Conservation (phyloP, 345 rosid genomes). For the Populus alba region DNA sequence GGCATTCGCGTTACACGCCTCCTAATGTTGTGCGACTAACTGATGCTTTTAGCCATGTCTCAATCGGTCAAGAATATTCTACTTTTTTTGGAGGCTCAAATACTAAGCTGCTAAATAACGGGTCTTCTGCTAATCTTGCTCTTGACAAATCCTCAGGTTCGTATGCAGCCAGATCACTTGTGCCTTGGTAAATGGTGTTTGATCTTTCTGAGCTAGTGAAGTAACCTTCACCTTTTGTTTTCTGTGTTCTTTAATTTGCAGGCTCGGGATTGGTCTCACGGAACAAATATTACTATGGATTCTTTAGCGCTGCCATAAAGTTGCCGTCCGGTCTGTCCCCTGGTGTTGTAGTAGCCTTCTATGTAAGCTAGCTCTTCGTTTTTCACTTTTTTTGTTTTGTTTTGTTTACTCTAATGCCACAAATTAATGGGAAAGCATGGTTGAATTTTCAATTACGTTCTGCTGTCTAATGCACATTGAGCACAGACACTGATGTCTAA, state of each 20-base stretch:
- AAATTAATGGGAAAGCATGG: neutral
- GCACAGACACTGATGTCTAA: neutral
- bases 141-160: slow-evolving; percentile 73
- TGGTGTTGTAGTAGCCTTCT: slow-evolving; percentile 94
- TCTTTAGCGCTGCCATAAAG: slow-evolving; percentile 85
- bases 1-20: slow-evolving; percentile 43
- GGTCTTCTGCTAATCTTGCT: slow-evolving; percentile 57
- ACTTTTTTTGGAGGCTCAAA: slow-evolving; percentile 56
- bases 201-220: neutral
- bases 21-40: slow-evolving; percentile 64
- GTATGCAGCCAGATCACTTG: too few relatives aligned
- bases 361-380: slow-evolving; percentile 42
- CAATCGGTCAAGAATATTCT: slow-evolving; percentile 44
- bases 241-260: slow-evolving; percentile 18
- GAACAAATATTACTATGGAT: slow-evolving; percentile 58
- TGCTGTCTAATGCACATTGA: neutral
- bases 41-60: slow-evolving; percentile 50
- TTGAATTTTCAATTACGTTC: neutral
- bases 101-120: slow-evolving; percentile 49
- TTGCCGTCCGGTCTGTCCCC: slow-evolving; percentile 80
- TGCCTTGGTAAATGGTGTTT: neutral
- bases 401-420: neutral
- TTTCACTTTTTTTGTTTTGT: neutral
- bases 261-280: slow-evolving; percentile 76
- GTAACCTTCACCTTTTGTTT: neutral